Conservation (phyloP, 371 early-diverging fungal species). For the Mycotypha africana region DNA sequence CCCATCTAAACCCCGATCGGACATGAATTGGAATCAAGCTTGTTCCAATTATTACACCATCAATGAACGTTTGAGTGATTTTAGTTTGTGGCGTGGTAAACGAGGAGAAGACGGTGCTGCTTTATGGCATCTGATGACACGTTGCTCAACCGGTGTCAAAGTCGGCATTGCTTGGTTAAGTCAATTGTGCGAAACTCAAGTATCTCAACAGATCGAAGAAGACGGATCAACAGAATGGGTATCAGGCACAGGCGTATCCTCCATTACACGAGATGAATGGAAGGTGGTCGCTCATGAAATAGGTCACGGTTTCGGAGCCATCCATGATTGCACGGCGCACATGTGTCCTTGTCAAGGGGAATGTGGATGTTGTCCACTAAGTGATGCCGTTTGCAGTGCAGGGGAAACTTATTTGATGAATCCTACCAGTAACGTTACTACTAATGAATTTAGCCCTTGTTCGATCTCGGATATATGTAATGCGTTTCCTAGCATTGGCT, state of each 20-base stretch:
- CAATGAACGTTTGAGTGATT: constrained; percentile 79
- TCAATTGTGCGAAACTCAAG: constrained; percentile 65
- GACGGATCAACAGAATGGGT: constrained; percentile 50
- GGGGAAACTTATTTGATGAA: constrained; percentile 77
- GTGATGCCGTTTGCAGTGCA: constrained; percentile 73
- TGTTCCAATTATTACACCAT: constrained; percentile 72
- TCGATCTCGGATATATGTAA: constrained; percentile 70
- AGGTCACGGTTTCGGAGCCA: constrained; percentile 82
- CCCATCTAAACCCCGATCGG: constrained; percentile 29
- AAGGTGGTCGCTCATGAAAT: constrained; percentile 95
- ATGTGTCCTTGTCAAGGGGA: constrained; percentile 57
- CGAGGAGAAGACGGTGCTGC: constrained; percentile 68
- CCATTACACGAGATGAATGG: constrained; percentile 84
- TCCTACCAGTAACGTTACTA: constrained; percentile 76
- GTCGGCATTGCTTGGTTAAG: constrained; percentile 95
- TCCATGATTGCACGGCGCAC: constrained; percentile 64
- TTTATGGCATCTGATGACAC: constrained; percentile 92
- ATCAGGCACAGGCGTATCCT: constrained; percentile 87
- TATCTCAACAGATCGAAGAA: constrained; percentile 44
- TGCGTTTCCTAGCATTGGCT: constrained; percentile 48
- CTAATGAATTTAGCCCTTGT: constrained; percentile 78
- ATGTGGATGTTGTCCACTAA: constrained; percentile 72
- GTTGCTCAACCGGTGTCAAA: constrained; percentile 78
- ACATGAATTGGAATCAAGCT: constrained; percentile 72
- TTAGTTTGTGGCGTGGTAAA: constrained; percentile 85